Percentiles rank a stretch among this genome's conserved stretches.
phyloP scores from a whole-genome alignment of 164 flowering plant genomes.

The Chimonanthus salicifolius region DNA sequence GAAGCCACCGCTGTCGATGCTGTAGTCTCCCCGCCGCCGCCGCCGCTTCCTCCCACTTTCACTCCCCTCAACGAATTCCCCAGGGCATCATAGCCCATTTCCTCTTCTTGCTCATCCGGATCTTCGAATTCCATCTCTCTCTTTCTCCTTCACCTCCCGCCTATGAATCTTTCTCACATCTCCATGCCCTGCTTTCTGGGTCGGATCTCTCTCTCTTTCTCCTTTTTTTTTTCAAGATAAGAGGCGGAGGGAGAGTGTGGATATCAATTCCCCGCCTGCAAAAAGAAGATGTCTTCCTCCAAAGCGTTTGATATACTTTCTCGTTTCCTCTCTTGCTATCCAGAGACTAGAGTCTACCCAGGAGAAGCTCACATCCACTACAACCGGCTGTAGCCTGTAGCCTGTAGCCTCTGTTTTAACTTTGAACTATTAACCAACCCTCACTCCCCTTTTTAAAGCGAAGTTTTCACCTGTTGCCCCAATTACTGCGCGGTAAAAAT shows the following conservation, averaged over 20 bases:
- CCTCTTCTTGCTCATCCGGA: slow-evolving; percentile 50
- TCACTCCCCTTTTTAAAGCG: too few relatives aligned
- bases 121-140: slow-evolving; percentile 41
- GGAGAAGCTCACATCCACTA: neutral
- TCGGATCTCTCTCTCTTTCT: slow-evolving; percentile 1
- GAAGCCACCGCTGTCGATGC: neutral
- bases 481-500: neutral
- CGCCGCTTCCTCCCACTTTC: slow-evolving; percentile 8
- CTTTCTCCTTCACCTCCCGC: neutral
- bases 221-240: slow-evolving; percentile 23
- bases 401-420: neutral
- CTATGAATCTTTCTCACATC: neutral
- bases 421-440: neutral
- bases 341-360: too few relatives aligned
- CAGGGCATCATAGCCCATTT: slow-evolving; percentile 41
- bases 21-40: neutral
- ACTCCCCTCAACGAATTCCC: slow-evolving; percentile 17
- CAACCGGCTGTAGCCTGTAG: neutral
- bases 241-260: slow-evolving; percentile 43
- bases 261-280: slow-evolving; percentile 36
- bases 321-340: neutral
- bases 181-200: neutral
- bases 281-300: slow-evolving; percentile 22
- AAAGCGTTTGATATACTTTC: slow-evolving; percentile 23
- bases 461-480: neutral